A percentile compares a stretch with the other conserved stretches of the same genome.
phyloP scores from a whole-genome alignment of 805 yeast species.

The Deakozyma indianensis region DNA sequence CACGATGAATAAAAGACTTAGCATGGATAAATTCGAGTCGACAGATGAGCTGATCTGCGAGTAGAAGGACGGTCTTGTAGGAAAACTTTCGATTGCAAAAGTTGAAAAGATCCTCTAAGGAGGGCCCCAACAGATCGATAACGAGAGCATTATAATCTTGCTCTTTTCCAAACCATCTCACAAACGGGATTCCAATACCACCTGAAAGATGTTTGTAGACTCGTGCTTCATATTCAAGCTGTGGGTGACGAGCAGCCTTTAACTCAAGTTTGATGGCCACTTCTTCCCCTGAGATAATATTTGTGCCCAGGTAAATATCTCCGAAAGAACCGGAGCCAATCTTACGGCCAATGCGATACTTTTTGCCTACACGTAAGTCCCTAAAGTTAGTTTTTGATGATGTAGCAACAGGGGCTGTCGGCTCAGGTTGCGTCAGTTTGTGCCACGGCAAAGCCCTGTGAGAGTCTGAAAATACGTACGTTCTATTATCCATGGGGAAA shows the following conservation, averaged over 20 bases:
- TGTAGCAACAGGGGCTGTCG: neutral
- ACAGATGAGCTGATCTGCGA: slow-evolving; percentile 89
- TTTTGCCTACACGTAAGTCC: slow-evolving; percentile 84
- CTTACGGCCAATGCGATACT: slow-evolving; percentile 84
- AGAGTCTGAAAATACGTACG: neutral
- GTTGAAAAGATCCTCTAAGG: slow-evolving; percentile 87
- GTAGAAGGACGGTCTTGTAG: slow-evolving; percentile 78
- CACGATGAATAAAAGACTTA: slow-evolving; percentile 76
- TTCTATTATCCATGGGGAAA: neutral
- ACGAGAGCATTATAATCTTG: slow-evolving; percentile 96
- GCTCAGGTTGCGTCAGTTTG: neutral
- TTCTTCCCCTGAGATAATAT: slow-evolving; percentile 90
- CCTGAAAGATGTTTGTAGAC: slow-evolving; percentile 91
- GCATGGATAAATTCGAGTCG: slow-evolving; percentile 94
- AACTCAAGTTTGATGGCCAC: slow-evolving; percentile 93
- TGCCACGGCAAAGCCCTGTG: neutral
- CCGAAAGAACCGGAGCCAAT: slow-evolving; percentile 97
- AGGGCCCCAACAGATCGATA: slow-evolving; percentile 88
- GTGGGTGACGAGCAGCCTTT: slow-evolving; percentile 87
- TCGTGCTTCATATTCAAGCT: slow-evolving; percentile 90
- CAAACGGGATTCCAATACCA: slow-evolving; percentile 94
- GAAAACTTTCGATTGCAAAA: slow-evolving; percentile 91
- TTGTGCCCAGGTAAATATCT: slow-evolving; percentile 81
- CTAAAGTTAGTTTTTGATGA: neutral
- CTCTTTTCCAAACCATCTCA: slow-evolving; percentile 94